phyloP scores from a whole-genome alignment of 2,329 filamentous ascomycete species.

The Drechslerella dactyloides region DNA sequence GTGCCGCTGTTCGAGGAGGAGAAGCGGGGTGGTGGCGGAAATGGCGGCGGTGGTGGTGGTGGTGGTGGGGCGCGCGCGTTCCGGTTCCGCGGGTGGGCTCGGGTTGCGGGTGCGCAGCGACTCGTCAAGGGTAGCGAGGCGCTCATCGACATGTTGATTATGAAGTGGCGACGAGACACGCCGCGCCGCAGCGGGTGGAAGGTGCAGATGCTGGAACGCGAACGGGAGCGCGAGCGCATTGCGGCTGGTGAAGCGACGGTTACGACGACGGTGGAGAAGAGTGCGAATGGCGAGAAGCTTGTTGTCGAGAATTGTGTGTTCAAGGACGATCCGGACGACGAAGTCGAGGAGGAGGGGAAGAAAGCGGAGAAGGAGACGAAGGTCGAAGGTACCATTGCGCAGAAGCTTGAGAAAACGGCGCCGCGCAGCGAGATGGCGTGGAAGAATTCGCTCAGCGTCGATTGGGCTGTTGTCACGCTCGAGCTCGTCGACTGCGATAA shows the following conservation, averaged over 20 bases:
- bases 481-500: constrained; percentile 30
- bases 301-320: constrained; percentile 23
- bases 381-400: background rate
- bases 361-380: too few species aligned
- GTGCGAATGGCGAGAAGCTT: constrained; percentile 18
- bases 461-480: constrained; percentile 44
- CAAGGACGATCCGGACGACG: constrained; percentile 26
- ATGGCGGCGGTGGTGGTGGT: too few species aligned
- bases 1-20: constrained; percentile 46
- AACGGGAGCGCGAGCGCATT: background rate
- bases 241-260: constrained; percentile 9
- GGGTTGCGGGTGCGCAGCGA: constrained; percentile 24
- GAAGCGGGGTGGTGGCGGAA: background rate
- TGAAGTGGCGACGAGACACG: constrained; percentile 43
- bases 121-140: constrained; percentile 31
- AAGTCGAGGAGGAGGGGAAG: background rate
- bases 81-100: constrained; percentile 42
- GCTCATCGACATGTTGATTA: constrained; percentile 39
- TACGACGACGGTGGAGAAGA: constrained; percentile 14
- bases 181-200: constrained; percentile 35
- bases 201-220: constrained; percentile 21
- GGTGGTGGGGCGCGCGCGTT: constrained; percentile 6
- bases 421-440: constrained; percentile 37
- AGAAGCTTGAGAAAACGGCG: constrained; percentile 23
- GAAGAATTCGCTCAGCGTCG: constrained; percentile 42